Evolutionary conservation across 495 filamentous ascomycete genomes (phyloP).

Genomic region (Bombardia bombarda): DNA sequence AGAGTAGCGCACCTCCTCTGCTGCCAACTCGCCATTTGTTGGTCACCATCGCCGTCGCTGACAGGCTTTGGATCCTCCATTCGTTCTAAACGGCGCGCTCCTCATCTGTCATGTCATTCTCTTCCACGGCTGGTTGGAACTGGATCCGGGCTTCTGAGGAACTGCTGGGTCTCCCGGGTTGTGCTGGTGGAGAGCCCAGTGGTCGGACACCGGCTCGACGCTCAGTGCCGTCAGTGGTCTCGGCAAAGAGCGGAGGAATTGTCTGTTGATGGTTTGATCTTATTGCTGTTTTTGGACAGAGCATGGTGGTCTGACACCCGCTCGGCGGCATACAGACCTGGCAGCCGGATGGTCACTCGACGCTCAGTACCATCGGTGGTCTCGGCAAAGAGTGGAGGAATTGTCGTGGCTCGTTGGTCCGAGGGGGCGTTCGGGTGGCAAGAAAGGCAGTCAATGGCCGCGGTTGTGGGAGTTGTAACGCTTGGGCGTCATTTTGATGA

Average conservation of each 20-base stretch:
- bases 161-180: no score
- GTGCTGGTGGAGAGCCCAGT: slow-evolving; percentile 23
- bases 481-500: no score
- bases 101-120: slow-evolving; percentile 6
- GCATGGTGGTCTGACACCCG: slow-evolving; percentile 32
- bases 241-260: slow-evolving; percentile 19
- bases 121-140: slow-evolving; percentile 11
- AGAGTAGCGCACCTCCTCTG: no score
- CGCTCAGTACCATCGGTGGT: slow-evolving; percentile 2
- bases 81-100: slow-evolving; percentile 5
- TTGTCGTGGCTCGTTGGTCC: no score
- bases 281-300: no score
- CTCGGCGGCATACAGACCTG: slow-evolving; percentile 31
- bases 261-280: no score
- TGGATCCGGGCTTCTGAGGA: slow-evolving; percentile 20
- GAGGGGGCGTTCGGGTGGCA: no score
- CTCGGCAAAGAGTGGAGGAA: slow-evolving; percentile 21
- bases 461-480: no score
- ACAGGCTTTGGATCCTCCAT: no score
- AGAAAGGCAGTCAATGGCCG: no score
- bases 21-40: no score
- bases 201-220: slow-evolving; percentile 17
- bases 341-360: slow-evolving; percentile 21
- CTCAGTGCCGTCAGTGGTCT: slow-evolving; percentile 6
- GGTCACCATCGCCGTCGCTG: no score